Evolutionary conservation across 2,329 filamentous ascomycete genomes (phyloP).

Genomic region (Aspergillus pseudoglaucus): DNA sequence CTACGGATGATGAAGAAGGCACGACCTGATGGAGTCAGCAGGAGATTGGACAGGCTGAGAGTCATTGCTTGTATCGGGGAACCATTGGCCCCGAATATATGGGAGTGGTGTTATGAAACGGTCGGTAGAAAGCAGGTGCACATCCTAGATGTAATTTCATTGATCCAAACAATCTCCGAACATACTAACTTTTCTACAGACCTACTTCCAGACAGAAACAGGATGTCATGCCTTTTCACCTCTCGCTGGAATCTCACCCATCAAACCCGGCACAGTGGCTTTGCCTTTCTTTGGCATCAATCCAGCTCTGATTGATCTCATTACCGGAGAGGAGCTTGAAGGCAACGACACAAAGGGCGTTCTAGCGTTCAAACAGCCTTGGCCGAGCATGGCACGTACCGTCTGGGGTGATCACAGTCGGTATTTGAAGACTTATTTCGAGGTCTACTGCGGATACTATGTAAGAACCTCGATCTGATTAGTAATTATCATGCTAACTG

Average conservation of each 20-base stretch:
- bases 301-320: conserved; percentile 92
- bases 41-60: conserved; percentile 67
- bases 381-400: conserved; percentile 97
- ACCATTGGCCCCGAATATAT: conserved; percentile 89
- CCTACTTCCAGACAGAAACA: conserved; percentile 99
- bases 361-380: conserved; percentile 91
- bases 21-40: conserved; percentile 70
- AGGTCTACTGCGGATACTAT: conserved; percentile 63
- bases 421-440: conserved; percentile 93
- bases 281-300: conserved; percentile 98
- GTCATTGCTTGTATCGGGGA: conserved; percentile 88
- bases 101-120: conserved; percentile 95
- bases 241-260: conserved; percentile 85
- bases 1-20: conserved; percentile 67
- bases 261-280: conserved; percentile 92
- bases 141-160: conserved; percentile 58
- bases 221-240: conserved; percentile 94
- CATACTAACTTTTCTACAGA: conserved; percentile 61
- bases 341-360: conserved; percentile 98
- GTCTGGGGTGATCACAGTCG: conserved; percentile 94
- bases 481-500: too few species aligned
- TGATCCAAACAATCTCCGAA: conserved; percentile 31
- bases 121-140: conserved; percentile 85
- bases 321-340: conserved; percentile 84
- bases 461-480: too few species aligned